These are phyloP conservation scores for Tetrapisispora iriomotensis DNA, from an alignment of 805 yeast species.

Conservation along the genomic window DNA sequence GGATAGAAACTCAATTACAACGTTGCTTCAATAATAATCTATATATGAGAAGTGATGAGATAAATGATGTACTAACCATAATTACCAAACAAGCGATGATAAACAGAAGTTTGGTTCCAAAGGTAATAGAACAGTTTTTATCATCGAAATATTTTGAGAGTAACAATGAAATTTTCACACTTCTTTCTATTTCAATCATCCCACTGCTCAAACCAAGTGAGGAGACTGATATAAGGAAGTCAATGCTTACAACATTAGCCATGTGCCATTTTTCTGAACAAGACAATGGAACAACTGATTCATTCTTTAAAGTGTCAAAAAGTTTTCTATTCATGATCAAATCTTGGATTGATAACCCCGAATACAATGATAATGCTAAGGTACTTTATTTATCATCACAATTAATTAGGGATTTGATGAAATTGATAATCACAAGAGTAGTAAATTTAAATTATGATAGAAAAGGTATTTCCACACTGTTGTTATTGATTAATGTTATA, in stretches of 20 bases:
- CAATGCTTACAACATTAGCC: slow-evolving; percentile 10
- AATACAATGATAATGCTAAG: background rate
- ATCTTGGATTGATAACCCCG: slow-evolving; percentile 5
- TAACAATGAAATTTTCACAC: slow-evolving; percentile 4
- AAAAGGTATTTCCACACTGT: slow-evolving; percentile 5
- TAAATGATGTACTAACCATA: slow-evolving; percentile 1
- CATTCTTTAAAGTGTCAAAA: slow-evolving; percentile 7
- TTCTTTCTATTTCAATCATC: slow-evolving; percentile 6
- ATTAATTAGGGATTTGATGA: slow-evolving; percentile 11
- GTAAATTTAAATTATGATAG: slow-evolving; percentile 12
- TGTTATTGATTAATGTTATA: slow-evolving; percentile 4
- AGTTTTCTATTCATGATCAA: slow-evolving; percentile 10
- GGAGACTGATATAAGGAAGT: slow-evolving; percentile 4
- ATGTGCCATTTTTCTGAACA: slow-evolving; percentile 12
- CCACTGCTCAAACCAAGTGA: slow-evolving; percentile 5
- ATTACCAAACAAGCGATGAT: slow-evolving; percentile 9
- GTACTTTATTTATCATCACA: background rate
- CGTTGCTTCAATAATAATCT: slow-evolving; percentile 10
- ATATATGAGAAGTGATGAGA: background rate
- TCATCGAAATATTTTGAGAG: slow-evolving; percentile 8
- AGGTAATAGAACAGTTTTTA: slow-evolving; percentile 9
- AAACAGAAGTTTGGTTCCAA: slow-evolving; percentile 4
- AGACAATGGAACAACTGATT: background rate
- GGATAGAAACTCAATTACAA: slow-evolving; percentile 11
- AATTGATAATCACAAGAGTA: slow-evolving; percentile 8